A percentile compares a stretch with the other conserved stretches of the same genome.
These are phyloP conservation scores for Areca catechu DNA, from an alignment of 176 grass and related monocot species.

Conservation along the genomic window DNA sequence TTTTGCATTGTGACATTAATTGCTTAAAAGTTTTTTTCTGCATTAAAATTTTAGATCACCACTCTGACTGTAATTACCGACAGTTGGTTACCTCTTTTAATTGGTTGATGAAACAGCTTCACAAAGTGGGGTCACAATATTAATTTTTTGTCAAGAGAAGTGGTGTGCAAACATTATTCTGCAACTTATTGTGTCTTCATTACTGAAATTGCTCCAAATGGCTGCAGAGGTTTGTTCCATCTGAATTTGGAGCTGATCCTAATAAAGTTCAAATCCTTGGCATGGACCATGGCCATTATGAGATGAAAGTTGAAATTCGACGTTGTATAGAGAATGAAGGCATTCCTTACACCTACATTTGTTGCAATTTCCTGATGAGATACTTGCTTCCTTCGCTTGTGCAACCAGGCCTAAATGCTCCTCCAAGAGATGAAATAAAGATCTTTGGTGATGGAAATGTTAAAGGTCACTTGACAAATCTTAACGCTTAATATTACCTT, in stretches of 20 bases:
- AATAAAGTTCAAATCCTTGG: conserved; percentile 59
- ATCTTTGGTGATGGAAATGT: conserved; percentile 71
- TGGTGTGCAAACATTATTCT: no score
- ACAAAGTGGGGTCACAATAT: no score
- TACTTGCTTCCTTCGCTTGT: conserved; percentile 80
- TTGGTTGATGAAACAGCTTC: no score
- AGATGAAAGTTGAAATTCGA: conserved; percentile 64
- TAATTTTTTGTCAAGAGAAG: no score
- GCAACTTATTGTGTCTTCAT: no score
- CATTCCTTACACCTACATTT: conserved; percentile 86
- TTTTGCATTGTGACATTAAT: no score
- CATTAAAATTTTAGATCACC: no score
- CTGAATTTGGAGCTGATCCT: conserved; percentile 78
- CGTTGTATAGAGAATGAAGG: conserved; percentile 50
- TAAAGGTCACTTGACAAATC: conserved; percentile 39
- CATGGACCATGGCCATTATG: conserved; percentile 79
- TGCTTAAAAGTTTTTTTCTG: no score
- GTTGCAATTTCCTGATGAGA: conserved; percentile 79
- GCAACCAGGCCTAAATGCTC: conserved; percentile 66
- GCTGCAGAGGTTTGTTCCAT: conserved; percentile 78
- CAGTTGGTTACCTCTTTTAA: no score
- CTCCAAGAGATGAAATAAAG: conserved; percentile 71
- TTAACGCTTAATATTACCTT: not conserved
- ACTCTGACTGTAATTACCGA: no score
- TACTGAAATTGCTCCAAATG: no score